Evolutionary conservation across 352 stramenopile genomes (phyloP), one percentile per base, ranked within the genome.

Genomic region (Phytophthora sojae): DNA sequence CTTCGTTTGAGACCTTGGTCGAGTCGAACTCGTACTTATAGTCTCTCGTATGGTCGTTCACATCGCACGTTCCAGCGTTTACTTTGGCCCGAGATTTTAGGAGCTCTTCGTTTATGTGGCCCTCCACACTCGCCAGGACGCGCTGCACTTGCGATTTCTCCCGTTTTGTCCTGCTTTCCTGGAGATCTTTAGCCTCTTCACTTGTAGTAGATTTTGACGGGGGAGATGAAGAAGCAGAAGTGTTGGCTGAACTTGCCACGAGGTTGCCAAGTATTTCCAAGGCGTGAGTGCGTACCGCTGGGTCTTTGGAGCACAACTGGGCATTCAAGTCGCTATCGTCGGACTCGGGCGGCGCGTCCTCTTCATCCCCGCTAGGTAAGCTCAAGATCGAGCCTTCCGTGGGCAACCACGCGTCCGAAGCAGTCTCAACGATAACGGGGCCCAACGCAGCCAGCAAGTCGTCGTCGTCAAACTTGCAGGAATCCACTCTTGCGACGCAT

Each of bases 401-500:
- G 29, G 29, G 29, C 29, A 32, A 8, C 81, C 85, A 92, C 30
- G 71, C 71, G 35, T 71, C 73, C 4, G 86, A 69, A 23, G 81
- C 69, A 3, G 73, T 39, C 25, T 77, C 69, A 11, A 91, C 69
- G 17, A 91, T 54, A 42, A 80, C 57, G 1, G 81, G 75, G 0
- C 80, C 81, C n/a, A 89, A 71, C 6, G 75, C 83, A 0, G 63
- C 30, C 25, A 86, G 11, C 9, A 87, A 60, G 21, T 88, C 78
- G 50, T 87, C 77, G 52, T 88, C 78, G 12, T 87, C 83, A 56
- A 88, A 89, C 25, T 70, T 68, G 47, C 83, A 89, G 2, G 62
- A 17, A 56, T 91, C 81, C 9, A 89, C 81, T 12, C 83, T 77
- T 37, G 79, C 66, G 17, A 91, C 75, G 54, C 83, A 91, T 64